Evolutionary conservation across 176 grass and related monocot genomes (phyloP).

Genomic region (Musa troglodytarum): DNA sequence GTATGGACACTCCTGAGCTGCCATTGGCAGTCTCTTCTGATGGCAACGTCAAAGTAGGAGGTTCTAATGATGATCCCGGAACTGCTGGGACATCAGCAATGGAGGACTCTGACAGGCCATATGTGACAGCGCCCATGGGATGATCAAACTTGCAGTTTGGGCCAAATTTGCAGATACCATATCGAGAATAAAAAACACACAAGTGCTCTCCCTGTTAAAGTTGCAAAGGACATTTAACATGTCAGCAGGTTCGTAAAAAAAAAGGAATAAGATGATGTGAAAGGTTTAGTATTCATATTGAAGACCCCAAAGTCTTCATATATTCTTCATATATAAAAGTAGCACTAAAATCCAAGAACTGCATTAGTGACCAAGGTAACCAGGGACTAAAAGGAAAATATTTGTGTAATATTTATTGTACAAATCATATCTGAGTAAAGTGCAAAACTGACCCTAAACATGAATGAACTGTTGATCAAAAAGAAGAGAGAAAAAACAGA

Average conservation of each 20-base stretch:
- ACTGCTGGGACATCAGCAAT: slow-evolving; percentile 30
- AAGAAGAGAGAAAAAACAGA: not conserved
- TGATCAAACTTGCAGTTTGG: slow-evolving; percentile 94
- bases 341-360: too few relatives aligned
- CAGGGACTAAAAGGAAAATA: too few relatives aligned
- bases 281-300: not conserved
- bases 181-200: slow-evolving; percentile 71
- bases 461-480: not conserved
- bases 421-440: too few relatives aligned
- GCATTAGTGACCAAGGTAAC: too few relatives aligned
- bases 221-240: slow-evolving; percentile 13
- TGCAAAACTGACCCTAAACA: not conserved
- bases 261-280: not conserved
- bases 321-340: too few relatives aligned
- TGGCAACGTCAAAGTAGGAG: slow-evolving; percentile 19
- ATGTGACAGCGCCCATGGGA: slow-evolving; percentile 53
- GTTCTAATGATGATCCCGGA: slow-evolving; percentile 32
- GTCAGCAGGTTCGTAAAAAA: not conserved
- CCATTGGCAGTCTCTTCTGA: slow-evolving; percentile 26
- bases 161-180: slow-evolving; percentile 79
- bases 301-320: too few relatives aligned
- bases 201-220: slow-evolving; percentile 53
- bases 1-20: slow-evolving; percentile 27
- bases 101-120: slow-evolving; percentile 43
- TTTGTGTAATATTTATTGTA: too few relatives aligned